Base-by-base conservation (phyloP, 2,329 filamentous ascomycete species). In the Alternaria burnsii region DNA sequence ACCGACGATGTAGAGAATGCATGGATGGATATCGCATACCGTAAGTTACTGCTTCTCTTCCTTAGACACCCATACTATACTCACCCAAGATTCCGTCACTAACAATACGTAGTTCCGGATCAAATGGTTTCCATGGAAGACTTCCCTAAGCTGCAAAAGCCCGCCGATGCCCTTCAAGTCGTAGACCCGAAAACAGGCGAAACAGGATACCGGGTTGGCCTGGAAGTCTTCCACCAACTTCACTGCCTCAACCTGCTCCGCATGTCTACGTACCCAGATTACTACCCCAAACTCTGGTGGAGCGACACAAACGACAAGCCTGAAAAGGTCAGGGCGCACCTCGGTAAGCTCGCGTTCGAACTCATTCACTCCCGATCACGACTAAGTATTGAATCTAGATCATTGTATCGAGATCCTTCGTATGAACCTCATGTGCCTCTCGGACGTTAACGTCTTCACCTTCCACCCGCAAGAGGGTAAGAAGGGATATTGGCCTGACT, bases 121-220 rank as follows among this genome's bases (percentile, higher is more conserved):
- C 85, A 86, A 67, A 87, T 87, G 82, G 85, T 89, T 52, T 83
- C 83, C 0, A 77, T 81, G 22, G 78, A 82, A 6, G 86, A 88
- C 67, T 82, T 88, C 28, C 75, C 82, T 41, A 82, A 82, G 22
- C 81, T 89, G 0, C 82, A 82, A 5, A 84, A 87, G 62, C 83
- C 84, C 2, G 73, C 78, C 38, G 76, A 82, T 22, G 85, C 85
- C 0, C 78, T 88, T n/a, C 84, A 82, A 67, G 83, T 87, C 63
- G 84, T 82, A 10, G 79, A 88, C 64, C 83, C 86, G 5, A 79
- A 78, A 44, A 87, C 86, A 1, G 87, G 86, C 18, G 80, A 85
- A 58, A 81, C 82, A 38, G 87, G 86, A 0, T 89, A 88, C 66
- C 81, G 86, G n/a, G 86, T 87, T 0, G 87, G 83, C 0, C 76